A percentile compares a stretch with the other conserved stretches of the same genome.
phyloP scores from a whole-genome alignment of 352 stramenopile species.

The Aphanomyces euteiches region DNA sequence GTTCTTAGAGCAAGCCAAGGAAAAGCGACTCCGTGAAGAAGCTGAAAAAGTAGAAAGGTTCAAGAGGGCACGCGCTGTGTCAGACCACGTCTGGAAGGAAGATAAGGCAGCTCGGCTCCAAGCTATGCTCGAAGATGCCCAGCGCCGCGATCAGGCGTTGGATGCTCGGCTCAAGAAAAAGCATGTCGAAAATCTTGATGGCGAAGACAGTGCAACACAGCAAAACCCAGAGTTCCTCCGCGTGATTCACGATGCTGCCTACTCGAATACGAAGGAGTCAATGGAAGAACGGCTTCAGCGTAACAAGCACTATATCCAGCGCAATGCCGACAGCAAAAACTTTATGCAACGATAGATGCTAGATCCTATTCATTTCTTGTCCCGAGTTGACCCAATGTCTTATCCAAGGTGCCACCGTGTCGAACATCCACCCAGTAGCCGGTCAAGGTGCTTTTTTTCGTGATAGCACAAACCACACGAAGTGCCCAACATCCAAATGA shows the following conservation, averaged over 20 bases:
- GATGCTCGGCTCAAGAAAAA: slow-evolving; percentile 56
- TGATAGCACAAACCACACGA: too few species aligned
- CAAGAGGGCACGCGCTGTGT: slow-evolving; percentile 37
- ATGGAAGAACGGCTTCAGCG: slow-evolving; percentile 72
- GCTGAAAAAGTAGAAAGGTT: slow-evolving; percentile 46
- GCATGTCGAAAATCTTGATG: slow-evolving; percentile 36
- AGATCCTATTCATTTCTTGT: too few species aligned
- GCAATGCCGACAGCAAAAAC: slow-evolving; percentile 66
- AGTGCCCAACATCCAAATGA: too few species aligned
- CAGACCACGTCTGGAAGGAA: slow-evolving; percentile 36
- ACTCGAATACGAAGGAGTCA: slow-evolving; percentile 52
- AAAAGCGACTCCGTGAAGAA: slow-evolving; percentile 63
- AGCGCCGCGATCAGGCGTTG: slow-evolving; percentile 62
- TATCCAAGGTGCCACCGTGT: too few species aligned
- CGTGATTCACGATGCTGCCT: slow-evolving; percentile 40
- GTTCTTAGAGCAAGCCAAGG: slow-evolving; percentile 63
- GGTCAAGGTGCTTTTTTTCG: too few species aligned
- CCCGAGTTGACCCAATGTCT: too few species aligned
- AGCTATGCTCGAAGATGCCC: slow-evolving; percentile 73
- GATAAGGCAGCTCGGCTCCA: slow-evolving; percentile 64
- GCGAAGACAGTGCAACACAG: slow-evolving; percentile 47
- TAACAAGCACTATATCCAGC: slow-evolving; percentile 85
- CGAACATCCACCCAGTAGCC: too few species aligned
- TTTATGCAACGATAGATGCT: slow-evolving; percentile 67
- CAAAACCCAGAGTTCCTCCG: slow-evolving; percentile 43